Percentiles rank a stretch among this genome's conserved stretches.
Conservation (phyloP, 2,329 filamentous ascomycete genomes). For the Claviceps capensis region DNA sequence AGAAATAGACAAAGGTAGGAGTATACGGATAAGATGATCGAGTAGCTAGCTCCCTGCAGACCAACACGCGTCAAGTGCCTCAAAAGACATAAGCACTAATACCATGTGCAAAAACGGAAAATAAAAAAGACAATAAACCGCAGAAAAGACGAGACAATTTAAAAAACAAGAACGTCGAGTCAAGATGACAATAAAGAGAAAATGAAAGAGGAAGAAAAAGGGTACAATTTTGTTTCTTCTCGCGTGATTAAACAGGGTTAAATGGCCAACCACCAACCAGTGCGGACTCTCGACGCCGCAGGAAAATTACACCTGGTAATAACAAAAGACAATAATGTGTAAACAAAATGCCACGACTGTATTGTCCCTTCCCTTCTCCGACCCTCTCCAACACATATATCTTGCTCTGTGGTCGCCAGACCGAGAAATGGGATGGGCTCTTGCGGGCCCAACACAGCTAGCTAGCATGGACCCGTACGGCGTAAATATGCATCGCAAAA, state of each 20-base stretch:
- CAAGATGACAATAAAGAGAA: background rate
- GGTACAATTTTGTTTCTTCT: conserved; percentile 22
- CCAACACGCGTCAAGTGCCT: too few species aligned
- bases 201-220: conserved; percentile 10
- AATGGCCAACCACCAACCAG: conserved; percentile 26
- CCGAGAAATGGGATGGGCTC: background rate
- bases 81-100: too few species aligned
- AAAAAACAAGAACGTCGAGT: too few species aligned
- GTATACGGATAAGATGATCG: too few species aligned
- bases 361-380: background rate
- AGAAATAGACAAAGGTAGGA: too few species aligned
- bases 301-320: conserved; percentile 9
- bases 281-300: conserved; percentile 6
- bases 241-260: conserved; percentile 40
- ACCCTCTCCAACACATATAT: background rate
- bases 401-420: background rate
- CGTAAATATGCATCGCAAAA: background rate
- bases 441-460: background rate
- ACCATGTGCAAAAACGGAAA: too few species aligned
- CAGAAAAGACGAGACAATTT: background rate
- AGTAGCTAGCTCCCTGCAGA: too few species aligned
- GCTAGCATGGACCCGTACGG: background rate
- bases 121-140: too few species aligned
- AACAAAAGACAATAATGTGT: conserved; percentile 9
- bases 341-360: conserved; percentile 15